Evolutionary conservation across 1,284 basidiomycete species (phyloP).

Genomic region (Cystobasidium pallidum): DNA sequence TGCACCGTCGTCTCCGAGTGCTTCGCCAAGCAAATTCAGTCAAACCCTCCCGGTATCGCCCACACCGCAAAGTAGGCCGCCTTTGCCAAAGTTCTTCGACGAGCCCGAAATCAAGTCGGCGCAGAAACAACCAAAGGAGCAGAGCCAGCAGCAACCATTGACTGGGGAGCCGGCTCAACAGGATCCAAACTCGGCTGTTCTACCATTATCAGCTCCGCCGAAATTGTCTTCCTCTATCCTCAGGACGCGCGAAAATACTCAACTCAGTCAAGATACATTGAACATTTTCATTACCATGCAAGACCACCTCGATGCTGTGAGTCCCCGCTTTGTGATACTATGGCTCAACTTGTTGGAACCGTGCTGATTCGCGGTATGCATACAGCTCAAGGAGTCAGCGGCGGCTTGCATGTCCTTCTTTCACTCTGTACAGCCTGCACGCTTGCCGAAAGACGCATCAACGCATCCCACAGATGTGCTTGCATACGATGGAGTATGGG

Average conservation of each 20-base stretch:
- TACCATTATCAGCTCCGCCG: conserved; percentile 6
- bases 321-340: neutral
- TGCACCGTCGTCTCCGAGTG: neutral
- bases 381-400: conserved; percentile 55
- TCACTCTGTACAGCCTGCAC: conserved; percentile 44
- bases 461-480: neutral
- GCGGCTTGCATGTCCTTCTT: conserved; percentile 53
- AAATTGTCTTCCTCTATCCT: conserved; percentile 14
- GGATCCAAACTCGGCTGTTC: neutral
- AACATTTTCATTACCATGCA: conserved; percentile 41
- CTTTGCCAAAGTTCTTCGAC: conserved; percentile 2
- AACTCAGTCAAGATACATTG: conserved; percentile 20
- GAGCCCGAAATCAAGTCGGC: neutral
- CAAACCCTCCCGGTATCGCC: neutral
- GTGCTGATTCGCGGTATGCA: conserved; percentile 25
- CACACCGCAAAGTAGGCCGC: neutral
- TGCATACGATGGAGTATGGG: conserved; percentile 54
- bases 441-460: conserved; percentile 46
- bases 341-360: neutral
- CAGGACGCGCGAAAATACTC: neutral
- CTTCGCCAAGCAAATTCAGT: conserved; percentile 6
- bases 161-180: neutral
- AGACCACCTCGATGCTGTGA: conserved; percentile 36
- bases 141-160: no score
- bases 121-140: neutral